Base-by-base conservation (phyloP, 108 stramenopile species). In the Pseudonitzschia multistriata region DNA sequence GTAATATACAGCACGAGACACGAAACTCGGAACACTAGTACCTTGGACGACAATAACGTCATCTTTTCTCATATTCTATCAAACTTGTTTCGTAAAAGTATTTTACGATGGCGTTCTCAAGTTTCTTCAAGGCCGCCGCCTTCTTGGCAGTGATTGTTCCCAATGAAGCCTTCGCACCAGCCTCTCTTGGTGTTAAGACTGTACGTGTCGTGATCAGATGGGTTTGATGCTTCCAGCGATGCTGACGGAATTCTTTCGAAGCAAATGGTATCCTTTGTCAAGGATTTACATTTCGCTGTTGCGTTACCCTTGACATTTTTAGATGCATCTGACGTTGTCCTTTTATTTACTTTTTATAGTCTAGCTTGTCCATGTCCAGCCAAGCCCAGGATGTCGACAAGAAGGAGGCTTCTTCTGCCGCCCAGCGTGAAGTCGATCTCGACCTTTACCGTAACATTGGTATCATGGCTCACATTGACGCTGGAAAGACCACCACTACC, bases 401-500 rank as follows among this genome's bases (percentile, higher is more conserved):
- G 67, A 71, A 77, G 29, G 67, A 37, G 10, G 89, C 90, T 27
- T 89, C 88, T 56, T 88, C 88, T 37, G 76, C 90, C 55, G 57
- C 67, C 31, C 76, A 83, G 57, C 94, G 96, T 68, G 80, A 88
- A 61, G 83, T 95, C n/a, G 70, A 77, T 27, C 78, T 97, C 60
- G 83, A 83, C 69, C 72, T 84, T 62, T 98, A 98, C 84, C 90
- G 98, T 57, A 99, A 99, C 87, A 97, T 99, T 70, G 98, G 98
- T 66, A 98, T 99, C 88, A 96, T 99, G 86, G 99, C 99, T 21
- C 99, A 99, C 91, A 99, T 99, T 70, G 99, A 99, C 76, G 99
- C 99, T 28, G 99, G 99, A 45, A 99, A 99, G 85, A 99, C 99
- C 27, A 99, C 99, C 55, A 98, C 97, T 30, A 99, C 97, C 36